A percentile compares a stretch with the other conserved stretches of the same genome.
These are phyloP conservation scores for Atractiella rhizophila DNA, from an alignment of 768 basidiomycete genomes.

Conservation along the genomic window DNA sequence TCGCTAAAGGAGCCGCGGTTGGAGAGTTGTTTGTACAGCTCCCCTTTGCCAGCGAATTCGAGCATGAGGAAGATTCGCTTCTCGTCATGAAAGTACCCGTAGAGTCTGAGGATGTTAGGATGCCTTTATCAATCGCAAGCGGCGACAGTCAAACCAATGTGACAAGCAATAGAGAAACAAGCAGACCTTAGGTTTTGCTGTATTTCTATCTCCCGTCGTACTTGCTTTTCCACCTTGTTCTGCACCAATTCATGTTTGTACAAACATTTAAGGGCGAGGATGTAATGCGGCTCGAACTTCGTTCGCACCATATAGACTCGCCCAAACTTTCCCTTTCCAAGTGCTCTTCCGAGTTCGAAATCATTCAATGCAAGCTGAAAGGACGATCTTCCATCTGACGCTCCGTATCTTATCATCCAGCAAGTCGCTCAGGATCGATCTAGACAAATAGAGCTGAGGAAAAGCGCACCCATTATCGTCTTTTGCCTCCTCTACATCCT, in stretches of 20 bases:
- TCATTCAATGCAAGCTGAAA: slow-evolving; percentile 40
- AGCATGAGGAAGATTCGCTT: slow-evolving; percentile 95
- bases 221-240: slow-evolving; percentile 82
- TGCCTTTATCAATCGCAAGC: slow-evolving; percentile 29
- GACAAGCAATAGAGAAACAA: not conserved
- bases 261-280: slow-evolving; percentile 84
- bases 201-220: slow-evolving; percentile 91
- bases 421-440: too few relatives aligned
- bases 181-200: slow-evolving; percentile 55
- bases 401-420: not conserved
- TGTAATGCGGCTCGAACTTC: slow-evolving; percentile 61
- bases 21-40: slow-evolving; percentile 82
- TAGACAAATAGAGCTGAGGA: not conserved
- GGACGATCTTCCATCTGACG: not conserved
- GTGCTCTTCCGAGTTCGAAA: slow-evolving; percentile 89
- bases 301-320: slow-evolving; percentile 97
- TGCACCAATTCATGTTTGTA: slow-evolving; percentile 90
- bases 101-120: slow-evolving; percentile 74
- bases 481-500: slow-evolving; percentile 30
- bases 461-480: slow-evolving; percentile 32
- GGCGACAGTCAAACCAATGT: not conserved
- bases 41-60: slow-evolving; percentile 89
- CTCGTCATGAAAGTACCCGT: slow-evolving; percentile 94
- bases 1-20: slow-evolving; percentile 70
- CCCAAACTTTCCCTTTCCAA: slow-evolving; percentile 98